Base-by-base conservation (phyloP, 768 basidiomycete genomes). In the Lactarius trivialis region DNA sequence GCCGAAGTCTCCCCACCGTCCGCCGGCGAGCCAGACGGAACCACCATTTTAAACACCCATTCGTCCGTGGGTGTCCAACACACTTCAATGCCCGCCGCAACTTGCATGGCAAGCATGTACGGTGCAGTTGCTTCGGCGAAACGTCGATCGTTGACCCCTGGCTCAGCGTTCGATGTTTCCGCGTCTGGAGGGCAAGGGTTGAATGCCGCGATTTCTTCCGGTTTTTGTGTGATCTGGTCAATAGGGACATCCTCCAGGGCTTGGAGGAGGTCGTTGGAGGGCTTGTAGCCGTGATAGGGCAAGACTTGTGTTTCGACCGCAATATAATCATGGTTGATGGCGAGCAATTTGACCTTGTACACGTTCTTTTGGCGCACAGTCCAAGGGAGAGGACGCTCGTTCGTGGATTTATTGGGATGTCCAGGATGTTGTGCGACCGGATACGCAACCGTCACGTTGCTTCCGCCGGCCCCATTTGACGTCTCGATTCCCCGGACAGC, bases 41-140 rank as follows among this genome's bases (percentile, higher is more conserved):
- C 64, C 8, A 75, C 70, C 66, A 82, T 81, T 60, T 79, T 81
- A 65, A 82, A 83, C 30, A 84, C 81, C 81, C 83, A 90, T 56
- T 88, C 84, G 61, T 91, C 89, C 5, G 87, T 86, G 1, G 88
- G 78, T 37, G 81, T 79, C 87, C 89, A 93, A 66, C 75, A 86
- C 6, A 76, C 76, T 41, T 85, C 82, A 4, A 92, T 67, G 41
- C 78, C 77, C 0, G 85, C 79, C 0, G 84, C 87, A 33, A 88
- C 86, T 69, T 93, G 85, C 12, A 91, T 73, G 4, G 89, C 90
- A 17, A 88, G 73, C 1, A 85, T 85, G 68, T 81, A 89, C 0
- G 91, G 81, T 1, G 83, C 79, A 7, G 82, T 78, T 7, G 86
- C 82, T 1, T 81, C 77, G 4, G 73, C 72, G 60, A 87, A 88